These are phyloP conservation scores for Pichia cabralensis DNA, from an alignment of 805 yeast genomes.

Conservation along the genomic window DNA sequence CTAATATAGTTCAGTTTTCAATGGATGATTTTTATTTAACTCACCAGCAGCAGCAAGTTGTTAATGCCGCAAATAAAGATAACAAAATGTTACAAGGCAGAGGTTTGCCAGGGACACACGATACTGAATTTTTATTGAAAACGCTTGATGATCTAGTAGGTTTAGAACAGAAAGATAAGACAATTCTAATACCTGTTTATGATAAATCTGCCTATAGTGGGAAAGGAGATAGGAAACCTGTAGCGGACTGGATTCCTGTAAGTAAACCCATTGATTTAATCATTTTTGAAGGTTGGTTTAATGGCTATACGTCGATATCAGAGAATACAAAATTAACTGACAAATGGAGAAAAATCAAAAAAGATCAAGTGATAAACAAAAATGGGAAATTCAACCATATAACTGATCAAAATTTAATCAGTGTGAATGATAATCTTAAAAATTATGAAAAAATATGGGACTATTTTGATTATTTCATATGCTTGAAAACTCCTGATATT, in stretches of 20 bases:
- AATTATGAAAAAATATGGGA: constrained; percentile 48
- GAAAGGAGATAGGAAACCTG: constrained; percentile 61
- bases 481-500: constrained; percentile 49
- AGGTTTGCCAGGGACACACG: constrained; percentile 95
- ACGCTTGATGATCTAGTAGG: constrained; percentile 26
- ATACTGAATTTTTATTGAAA: constrained; percentile 35
- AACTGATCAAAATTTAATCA: constrained; percentile 16
- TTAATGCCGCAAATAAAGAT: constrained; percentile 31
- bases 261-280: constrained; percentile 46
- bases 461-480: constrained; percentile 49
- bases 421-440: constrained; percentile 43
- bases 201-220: constrained; percentile 70
- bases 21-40: constrained; percentile 83
- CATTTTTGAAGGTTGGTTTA: constrained; percentile 90
- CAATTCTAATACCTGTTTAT: constrained; percentile 49
- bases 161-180: constrained; percentile 14
- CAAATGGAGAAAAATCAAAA: constrained; percentile 20
- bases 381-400: constrained; percentile 14
- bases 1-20: constrained; percentile 44
- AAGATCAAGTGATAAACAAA: no score
- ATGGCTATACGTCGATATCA: constrained; percentile 51
- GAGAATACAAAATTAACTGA: constrained; percentile 20
- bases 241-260: constrained; percentile 28
- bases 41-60: constrained; percentile 42
- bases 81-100: constrained; percentile 52